A percentile compares a stretch with the other conserved stretches of the same genome.
These are phyloP conservation scores for Hyaloscypha bicolor DNA, from an alignment of 495 filamentous ascomycete species.

Conservation along the genomic window DNA sequence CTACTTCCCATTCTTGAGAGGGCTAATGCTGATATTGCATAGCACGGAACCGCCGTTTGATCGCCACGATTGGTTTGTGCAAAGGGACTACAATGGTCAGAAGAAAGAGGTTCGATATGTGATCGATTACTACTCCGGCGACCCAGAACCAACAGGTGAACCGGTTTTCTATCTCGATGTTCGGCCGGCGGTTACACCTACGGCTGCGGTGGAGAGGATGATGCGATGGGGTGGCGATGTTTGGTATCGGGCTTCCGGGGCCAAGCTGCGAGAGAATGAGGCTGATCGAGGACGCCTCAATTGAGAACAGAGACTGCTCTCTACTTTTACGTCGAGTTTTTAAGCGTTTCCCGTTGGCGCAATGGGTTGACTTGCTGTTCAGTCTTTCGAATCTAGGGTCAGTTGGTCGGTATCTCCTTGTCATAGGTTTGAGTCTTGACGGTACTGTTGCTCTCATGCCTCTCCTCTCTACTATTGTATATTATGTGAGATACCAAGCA, in stretches of 20 bases:
- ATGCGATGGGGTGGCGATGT: constrained; percentile 91
- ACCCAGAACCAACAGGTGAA: constrained; percentile 84
- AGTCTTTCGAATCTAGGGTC: not conserved
- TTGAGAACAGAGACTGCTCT: not conserved
- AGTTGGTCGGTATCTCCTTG: constrained; percentile 3
- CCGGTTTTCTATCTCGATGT: constrained; percentile 98
- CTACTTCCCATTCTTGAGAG: not conserved
- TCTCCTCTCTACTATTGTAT: constrained; percentile 20
- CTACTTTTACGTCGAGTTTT: not conserved
- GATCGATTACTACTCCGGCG: constrained; percentile 95
- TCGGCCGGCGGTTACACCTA: constrained; percentile 84
- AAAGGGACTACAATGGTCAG: constrained; percentile 61
- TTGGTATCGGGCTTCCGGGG: constrained; percentile 88
- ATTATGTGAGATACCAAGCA: constrained; percentile 9
- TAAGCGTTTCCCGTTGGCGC: not conserved
- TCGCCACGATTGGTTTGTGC: constrained; percentile 95
- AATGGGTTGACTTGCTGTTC: not conserved
- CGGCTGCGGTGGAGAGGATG: constrained; percentile 76
- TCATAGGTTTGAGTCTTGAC: constrained; percentile 10
- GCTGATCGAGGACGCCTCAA: constrained; percentile 9
- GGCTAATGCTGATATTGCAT: constrained; percentile 13
- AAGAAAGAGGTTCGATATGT: constrained; percentile 86
- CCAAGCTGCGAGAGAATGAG: constrained; percentile 48
- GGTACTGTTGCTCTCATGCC: not conserved
- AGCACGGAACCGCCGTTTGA: constrained; percentile 90